Base-by-base conservation (phyloP, 176 grass and related monocot genomes). In the Rhynchospora tenuis region DNA sequence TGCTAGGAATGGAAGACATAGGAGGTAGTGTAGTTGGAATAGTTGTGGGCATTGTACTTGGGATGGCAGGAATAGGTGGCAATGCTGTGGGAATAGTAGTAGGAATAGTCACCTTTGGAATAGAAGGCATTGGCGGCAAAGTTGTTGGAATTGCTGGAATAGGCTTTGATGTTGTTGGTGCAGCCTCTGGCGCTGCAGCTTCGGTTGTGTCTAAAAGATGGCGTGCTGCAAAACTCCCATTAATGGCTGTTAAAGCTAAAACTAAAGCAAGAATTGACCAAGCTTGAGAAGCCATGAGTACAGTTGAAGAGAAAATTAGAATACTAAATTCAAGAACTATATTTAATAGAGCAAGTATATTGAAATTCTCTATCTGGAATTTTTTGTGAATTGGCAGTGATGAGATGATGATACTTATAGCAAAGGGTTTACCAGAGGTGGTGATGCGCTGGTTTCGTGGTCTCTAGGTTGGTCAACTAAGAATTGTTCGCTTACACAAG, bases 91-190 rank as follows among this genome's bases (percentile, higher is more conserved):
- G 74, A 78, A 78, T 33, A 24, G 70, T 58, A 54, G 2, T 74
- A 11, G 70, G 43, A 50, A 94, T 86, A 42, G 64, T 68, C 15
- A 92, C 83, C 31, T 83, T 88, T 22, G 85, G 84, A 12, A 90
- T 81, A 26, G 80, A 78, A 23, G 91, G 81, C 9, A 89, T 64
- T 33, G 89, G 47, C 61, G 84, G 11, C 77, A 87, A 87, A 67
- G 88, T 73, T 43, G 64, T 78, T 23, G 83, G 82, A 61, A 84
- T 59, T 80, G 80, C 79, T 0, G 88, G 90, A 90, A 68, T 19
- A 68, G 14, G 48, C 24, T 76, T 76, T 9, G 48, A 48, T 7
- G 50, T 76, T 54, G 48, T 55, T 16, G 73, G 48, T 17, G 73
- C 46, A 9, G 24, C 22, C 4, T 17, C 72, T 6, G 72, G 72